A percentile compares a stretch with the other conserved stretches of the same genome.
Evolutionary conservation across 805 yeast genomes (phyloP).

Genomic region (Suhomyces prunicola): DNA sequence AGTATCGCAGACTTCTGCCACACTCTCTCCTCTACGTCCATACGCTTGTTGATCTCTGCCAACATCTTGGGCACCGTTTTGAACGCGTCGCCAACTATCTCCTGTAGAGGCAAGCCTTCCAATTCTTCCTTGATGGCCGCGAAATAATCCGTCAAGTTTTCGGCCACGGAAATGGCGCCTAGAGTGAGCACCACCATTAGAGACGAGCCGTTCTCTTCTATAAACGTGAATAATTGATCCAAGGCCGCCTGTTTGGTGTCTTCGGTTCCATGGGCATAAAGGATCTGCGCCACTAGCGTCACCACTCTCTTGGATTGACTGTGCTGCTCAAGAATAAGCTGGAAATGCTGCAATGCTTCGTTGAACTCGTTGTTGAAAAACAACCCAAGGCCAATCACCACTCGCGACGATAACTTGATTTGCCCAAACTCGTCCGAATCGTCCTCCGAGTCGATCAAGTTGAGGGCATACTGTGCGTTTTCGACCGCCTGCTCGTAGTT

Average conservation of each 20-base stretch:
- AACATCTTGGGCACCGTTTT: conserved; percentile 59
- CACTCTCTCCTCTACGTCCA: conserved; percentile 25
- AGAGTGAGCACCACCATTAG: conserved; percentile 65
- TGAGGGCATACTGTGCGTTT: conserved; percentile 53
- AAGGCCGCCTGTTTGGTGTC: conserved; percentile 80
- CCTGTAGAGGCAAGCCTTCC: conserved; percentile 43
- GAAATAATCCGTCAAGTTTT: conserved; percentile 55
- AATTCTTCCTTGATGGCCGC: conserved; percentile 69
- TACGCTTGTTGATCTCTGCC: conserved; percentile 45
- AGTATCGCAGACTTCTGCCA: conserved; percentile 74
- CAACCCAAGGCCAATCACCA: conserved; percentile 68
- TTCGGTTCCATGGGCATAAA: conserved; percentile 71
- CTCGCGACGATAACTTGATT: conserved; percentile 52
- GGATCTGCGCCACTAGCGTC: conserved; percentile 70
- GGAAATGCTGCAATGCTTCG: conserved; percentile 65
- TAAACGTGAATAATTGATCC: conserved; percentile 71
- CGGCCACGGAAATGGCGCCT: conserved; percentile 75
- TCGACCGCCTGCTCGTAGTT: conserved; percentile 60
- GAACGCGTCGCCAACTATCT: conserved; percentile 48
- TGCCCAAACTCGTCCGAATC: conserved; percentile 23
- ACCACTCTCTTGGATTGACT: conserved; percentile 65
- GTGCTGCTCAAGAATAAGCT: conserved; percentile 50
- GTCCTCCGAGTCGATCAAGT: conserved; percentile 38
- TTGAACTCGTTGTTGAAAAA: conserved; percentile 65
- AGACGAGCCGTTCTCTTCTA: conserved; percentile 64